A percentile compares a stretch with the other conserved stretches of the same genome.
These are phyloP conservation scores for Rhodamnia rubescens DNA, from an alignment of 345 rosid genomes.

Conservation along the genomic window DNA sequence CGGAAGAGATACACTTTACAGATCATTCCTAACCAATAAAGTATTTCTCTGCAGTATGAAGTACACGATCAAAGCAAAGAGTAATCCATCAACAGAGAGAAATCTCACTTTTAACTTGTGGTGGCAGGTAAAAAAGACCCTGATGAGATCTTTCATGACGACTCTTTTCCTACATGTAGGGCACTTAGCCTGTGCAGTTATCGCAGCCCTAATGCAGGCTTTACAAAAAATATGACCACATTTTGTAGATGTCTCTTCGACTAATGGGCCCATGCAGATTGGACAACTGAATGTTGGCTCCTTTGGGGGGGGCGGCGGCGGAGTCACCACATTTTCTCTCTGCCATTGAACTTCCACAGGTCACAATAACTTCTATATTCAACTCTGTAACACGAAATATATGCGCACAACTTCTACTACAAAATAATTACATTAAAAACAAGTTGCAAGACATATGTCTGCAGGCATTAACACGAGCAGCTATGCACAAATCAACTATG, in stretches of 20 bases:
- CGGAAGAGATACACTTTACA: not conserved
- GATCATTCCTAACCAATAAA: not conserved
- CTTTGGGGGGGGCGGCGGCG: constrained; percentile 36
- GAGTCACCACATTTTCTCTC: constrained; percentile 12
- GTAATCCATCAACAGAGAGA: not conserved
- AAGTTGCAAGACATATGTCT: not conserved
- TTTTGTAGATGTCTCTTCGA: constrained; percentile 69
- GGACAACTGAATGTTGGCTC: constrained; percentile 82
- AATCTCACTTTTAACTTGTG: constrained; percentile 18
- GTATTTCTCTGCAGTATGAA: not conserved
- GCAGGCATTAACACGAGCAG: not conserved
- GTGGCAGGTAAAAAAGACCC: constrained; percentile 86
- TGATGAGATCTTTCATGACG: constrained; percentile 46
- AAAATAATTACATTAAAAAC: not conserved
- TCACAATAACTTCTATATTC: not conserved
- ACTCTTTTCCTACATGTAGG: constrained; percentile 86
- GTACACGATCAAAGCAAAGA: not conserved
- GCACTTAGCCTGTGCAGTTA: constrained; percentile 53
- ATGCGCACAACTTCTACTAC: not conserved
- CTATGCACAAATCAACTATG: not conserved
- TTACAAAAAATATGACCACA: constrained; percentile 98
- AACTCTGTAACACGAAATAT: not conserved
- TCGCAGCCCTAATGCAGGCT: constrained; percentile 53
- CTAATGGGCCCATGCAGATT: constrained; percentile 73
- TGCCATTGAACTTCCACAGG: constrained; percentile 4